Conservation (phyloP, 345 rosid species). For the Schrenkiella parvula region DNA sequence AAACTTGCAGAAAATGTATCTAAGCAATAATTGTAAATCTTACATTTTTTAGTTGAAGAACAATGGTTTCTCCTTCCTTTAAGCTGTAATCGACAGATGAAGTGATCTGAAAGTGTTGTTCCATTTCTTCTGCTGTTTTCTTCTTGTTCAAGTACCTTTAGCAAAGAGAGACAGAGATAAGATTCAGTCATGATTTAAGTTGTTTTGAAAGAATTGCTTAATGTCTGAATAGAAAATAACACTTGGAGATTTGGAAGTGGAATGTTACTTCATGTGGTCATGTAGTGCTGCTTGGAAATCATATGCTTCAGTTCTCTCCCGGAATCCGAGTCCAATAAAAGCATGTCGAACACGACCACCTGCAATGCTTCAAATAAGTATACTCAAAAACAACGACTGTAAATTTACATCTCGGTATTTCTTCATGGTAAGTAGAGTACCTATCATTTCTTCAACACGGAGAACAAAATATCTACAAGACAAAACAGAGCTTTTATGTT, state of each 20-base stretch:
- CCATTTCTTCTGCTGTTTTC: slow-evolving; percentile 98
- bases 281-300: slow-evolving; percentile 98
- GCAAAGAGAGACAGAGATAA: not conserved
- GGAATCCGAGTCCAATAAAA: slow-evolving; percentile 92
- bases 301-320: slow-evolving; percentile 97
- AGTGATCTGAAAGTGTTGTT: slow-evolving; percentile 79
- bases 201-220: not conserved
- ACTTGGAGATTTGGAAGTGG: not conserved
- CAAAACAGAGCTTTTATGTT: slow-evolving; percentile 12
- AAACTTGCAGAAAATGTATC: not conserved
- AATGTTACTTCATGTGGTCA: slow-evolving; percentile 86
- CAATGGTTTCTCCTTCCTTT: slow-evolving; percentile 91
- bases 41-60: slow-evolving; percentile 76
- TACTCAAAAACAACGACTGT: slow-evolving; percentile 7
- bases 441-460: slow-evolving; percentile 93
- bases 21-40: slow-evolving; percentile 16
- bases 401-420: not conserved
- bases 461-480: slow-evolving; percentile 97
- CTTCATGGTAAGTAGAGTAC: slow-evolving; percentile 35
- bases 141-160: slow-evolving; percentile 89
- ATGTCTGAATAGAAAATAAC: not conserved
- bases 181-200: not conserved
- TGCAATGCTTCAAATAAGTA: slow-evolving; percentile 37
- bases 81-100: slow-evolving; percentile 80
- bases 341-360: slow-evolving; percentile 96